Evolutionary conservation across 352 stramenopile species (phyloP).

Genomic region (Phytophthora ramorum): DNA sequence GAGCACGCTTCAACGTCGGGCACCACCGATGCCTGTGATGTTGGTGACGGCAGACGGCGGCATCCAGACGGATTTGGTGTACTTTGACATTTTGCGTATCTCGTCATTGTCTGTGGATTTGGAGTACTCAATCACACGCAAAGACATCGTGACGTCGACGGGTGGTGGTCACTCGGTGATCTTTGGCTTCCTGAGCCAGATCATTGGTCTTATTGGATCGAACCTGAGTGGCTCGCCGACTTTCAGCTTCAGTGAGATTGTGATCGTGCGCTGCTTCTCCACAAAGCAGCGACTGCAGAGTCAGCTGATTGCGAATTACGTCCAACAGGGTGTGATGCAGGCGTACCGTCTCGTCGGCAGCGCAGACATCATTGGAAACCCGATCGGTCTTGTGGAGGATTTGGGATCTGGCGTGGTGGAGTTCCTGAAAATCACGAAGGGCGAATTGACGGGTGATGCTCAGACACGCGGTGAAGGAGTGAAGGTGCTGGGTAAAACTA

Average conservation of each 20-base stretch:
- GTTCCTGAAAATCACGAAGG: conserved; percentile 91
- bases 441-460: conserved; percentile 79
- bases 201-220: conserved; percentile 84
- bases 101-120: conserved; percentile 75
- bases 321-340: conserved; percentile 84
- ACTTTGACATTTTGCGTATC: conserved; percentile 85
- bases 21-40: conserved; percentile 69
- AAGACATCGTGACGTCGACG: conserved; percentile 78
- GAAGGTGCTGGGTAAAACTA: conserved; percentile 87
- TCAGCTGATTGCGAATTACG: conserved; percentile 85
- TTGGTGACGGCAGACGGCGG: conserved; percentile 62
- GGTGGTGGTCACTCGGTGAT: conserved; percentile 76
- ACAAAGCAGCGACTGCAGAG: conserved; percentile 81
- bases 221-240: conserved; percentile 86
- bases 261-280: conserved; percentile 85
- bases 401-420: conserved; percentile 87
- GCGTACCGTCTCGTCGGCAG: conserved; percentile 86
- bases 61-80: conserved; percentile 81
- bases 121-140: conserved; percentile 87
- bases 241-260: conserved; percentile 87
- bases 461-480: conserved; percentile 88
- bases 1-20: conserved; percentile 59
- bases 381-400: conserved; percentile 88
- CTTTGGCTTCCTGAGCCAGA: conserved; percentile 79
- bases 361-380: conserved; percentile 88